Percentiles rank a stretch among this genome's conserved stretches.
Conservation (phyloP, 306 rosid genomes). For the Neltuma alba region DNA sequence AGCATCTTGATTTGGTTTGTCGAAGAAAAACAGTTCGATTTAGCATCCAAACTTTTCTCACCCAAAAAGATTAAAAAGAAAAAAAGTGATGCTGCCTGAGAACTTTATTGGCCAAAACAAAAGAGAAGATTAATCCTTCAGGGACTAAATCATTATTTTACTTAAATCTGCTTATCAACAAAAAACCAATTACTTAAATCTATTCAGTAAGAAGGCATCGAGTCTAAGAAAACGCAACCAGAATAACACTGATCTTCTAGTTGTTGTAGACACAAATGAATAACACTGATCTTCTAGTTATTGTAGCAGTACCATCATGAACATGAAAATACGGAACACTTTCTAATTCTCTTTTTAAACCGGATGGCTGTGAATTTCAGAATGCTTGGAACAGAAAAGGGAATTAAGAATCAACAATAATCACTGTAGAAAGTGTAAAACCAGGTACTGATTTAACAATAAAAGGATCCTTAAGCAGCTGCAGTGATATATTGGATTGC, state of each 20-base stretch:
- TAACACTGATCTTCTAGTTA: constrained; percentile 30
- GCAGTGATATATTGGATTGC: constrained; percentile 89
- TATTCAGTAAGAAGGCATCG: not conserved
- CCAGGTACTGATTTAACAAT: constrained; percentile 17
- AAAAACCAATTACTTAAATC: not conserved
- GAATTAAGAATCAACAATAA: constrained; percentile 27
- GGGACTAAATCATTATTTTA: not conserved
- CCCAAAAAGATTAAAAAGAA: no score
- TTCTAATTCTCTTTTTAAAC: not conserved
- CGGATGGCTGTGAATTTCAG: constrained; percentile 15
- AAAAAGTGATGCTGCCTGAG: no score
- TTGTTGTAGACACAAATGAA: constrained; percentile 37
- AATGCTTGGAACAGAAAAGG: constrained; percentile 17
- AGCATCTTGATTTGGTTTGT: no score
- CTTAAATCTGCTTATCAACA: not conserved
- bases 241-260: constrained; percentile 6
- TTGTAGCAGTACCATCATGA: constrained; percentile 34
- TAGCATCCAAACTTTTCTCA: no score
- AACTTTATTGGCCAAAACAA: no score
- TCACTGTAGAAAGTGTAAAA: constrained; percentile 21
- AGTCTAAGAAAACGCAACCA: not conserved
- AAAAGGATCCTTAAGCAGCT: constrained; percentile 56
- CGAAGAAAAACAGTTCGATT: no score
- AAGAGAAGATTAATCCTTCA: not conserved
- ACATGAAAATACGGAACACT: constrained; percentile 20